These are phyloP conservation scores for Cercospora sp. DNA, from an alignment of 2,329 filamentous ascomycete species.

Conservation along the genomic window DNA sequence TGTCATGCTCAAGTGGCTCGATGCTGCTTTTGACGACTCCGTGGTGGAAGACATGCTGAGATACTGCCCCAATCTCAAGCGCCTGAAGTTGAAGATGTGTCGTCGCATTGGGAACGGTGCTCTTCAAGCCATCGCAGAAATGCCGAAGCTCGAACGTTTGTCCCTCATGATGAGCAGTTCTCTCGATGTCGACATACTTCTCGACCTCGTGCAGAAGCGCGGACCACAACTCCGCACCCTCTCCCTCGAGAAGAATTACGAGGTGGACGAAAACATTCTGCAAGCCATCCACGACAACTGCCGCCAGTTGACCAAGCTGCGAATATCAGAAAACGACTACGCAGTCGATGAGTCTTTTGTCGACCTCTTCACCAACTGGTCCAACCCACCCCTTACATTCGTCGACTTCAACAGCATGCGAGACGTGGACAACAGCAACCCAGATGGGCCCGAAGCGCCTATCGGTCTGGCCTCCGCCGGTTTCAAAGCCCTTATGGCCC, in stretches of 20 bases:
- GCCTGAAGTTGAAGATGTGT: constrained; percentile 80
- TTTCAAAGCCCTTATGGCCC: constrained; percentile 79
- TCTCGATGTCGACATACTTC: constrained; percentile 59
- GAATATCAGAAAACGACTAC: constrained; percentile 73
- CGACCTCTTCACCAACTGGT: constrained; percentile 73
- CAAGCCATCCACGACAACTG: constrained; percentile 71
- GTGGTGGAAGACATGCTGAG: constrained; percentile 63
- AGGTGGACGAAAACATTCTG: constrained; percentile 69
- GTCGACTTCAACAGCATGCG: constrained; percentile 78
- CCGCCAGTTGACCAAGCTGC: constrained; percentile 69
- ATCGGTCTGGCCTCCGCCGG: constrained; percentile 74
- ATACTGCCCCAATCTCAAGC: constrained; percentile 66
- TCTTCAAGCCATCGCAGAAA: constrained; percentile 62
- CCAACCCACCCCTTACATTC: constrained; percentile 68
- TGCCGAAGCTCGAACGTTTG: constrained; percentile 69
- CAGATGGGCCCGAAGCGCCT: constrained; percentile 61
- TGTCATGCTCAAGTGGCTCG: constrained; percentile 80
- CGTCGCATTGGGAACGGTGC: constrained; percentile 69
- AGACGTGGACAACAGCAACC: constrained; percentile 69
- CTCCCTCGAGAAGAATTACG: constrained; percentile 69
- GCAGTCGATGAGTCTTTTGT: constrained; percentile 75
- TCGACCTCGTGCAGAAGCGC: constrained; percentile 61
- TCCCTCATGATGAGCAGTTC: constrained; percentile 66
- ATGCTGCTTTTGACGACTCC: constrained; percentile 76
- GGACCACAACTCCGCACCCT: constrained; percentile 72